A percentile compares a stretch with the other conserved stretches of the same genome.
These are phyloP conservation scores for Mortierella sp. DNA, from an alignment of 371 early-diverging fungal species.

Conservation along the genomic window DNA sequence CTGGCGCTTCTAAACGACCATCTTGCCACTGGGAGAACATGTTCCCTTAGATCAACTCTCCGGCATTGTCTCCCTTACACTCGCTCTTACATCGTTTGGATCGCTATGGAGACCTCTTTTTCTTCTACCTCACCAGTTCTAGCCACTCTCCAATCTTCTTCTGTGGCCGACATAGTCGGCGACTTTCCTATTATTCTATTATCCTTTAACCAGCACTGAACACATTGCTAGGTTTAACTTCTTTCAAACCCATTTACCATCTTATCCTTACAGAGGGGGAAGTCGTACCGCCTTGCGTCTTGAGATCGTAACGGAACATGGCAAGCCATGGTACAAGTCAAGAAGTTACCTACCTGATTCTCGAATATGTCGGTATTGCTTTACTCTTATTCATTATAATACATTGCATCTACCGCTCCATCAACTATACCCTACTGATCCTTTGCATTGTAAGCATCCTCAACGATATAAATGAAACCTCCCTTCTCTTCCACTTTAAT, in stretches of 20 bases:
- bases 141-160: not conserved
- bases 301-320: not conserved
- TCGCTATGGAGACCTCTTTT: not conserved
- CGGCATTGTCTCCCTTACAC: too few relatives aligned
- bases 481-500: constrained; percentile 22
- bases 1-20: too few relatives aligned
- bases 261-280: not conserved
- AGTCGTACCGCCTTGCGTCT: not conserved
- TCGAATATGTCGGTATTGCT: constrained; percentile 34
- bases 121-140: too few relatives aligned
- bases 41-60: too few relatives aligned
- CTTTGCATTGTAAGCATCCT: constrained; percentile 35
- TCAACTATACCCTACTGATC: constrained; percentile 35
- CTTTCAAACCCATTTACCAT: not conserved
- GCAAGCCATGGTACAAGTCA: constrained; percentile 2
- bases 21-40: too few relatives aligned
- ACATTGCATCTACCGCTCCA: constrained; percentile 28
- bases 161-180: not conserved
- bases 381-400: constrained; percentile 28
- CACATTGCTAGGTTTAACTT: not conserved
- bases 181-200: too few relatives aligned
- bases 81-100: too few relatives aligned
- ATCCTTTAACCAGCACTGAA: too few relatives aligned
- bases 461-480: constrained; percentile 42
- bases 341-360: constrained; percentile 16